Evolutionary conservation across 139 green algal genomes (phyloP).

Genomic region (Gonium pectorale): DNA sequence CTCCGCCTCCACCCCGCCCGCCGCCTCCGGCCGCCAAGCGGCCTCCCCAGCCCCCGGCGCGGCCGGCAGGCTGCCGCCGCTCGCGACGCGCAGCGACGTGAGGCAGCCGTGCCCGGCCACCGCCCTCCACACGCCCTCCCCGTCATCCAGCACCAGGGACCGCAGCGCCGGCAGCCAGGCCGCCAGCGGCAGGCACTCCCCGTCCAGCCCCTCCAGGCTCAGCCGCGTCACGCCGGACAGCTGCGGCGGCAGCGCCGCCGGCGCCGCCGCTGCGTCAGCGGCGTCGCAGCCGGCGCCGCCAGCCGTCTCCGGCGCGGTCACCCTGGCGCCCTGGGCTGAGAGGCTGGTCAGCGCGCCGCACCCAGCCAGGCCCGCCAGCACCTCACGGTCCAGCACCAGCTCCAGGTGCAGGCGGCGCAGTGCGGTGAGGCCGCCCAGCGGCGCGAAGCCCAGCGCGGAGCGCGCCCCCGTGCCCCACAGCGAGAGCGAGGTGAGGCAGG

Average conservation of each 20-base stretch:
- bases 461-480: slow-evolving; percentile 15
- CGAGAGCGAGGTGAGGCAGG: not conserved
- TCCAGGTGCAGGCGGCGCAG: slow-evolving; percentile 40
- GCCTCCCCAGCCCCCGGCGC: not conserved
- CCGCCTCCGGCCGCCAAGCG: not conserved
- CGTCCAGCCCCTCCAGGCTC: not conserved
- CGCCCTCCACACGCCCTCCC: slow-evolving; percentile 17
- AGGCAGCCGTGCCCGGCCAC: slow-evolving; percentile 2
- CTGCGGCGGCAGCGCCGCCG: not conserved
- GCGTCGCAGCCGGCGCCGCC: not conserved
- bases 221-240: slow-evolving; percentile 20
- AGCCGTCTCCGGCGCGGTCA: not conserved
- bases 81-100: slow-evolving; percentile 3
- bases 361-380: not conserved
- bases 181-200: slow-evolving; percentile 23
- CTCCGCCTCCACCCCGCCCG: not conserved
- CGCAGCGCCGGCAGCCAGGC: slow-evolving; percentile 18
- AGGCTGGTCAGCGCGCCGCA: slow-evolving; percentile 4
- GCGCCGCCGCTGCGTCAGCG: not conserved
- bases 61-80: slow-evolving; percentile 6
- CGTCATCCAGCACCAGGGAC: slow-evolving; percentile 18
- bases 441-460: slow-evolving; percentile 16
- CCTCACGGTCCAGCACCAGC: not conserved
- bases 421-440: not conserved
- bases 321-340: slow-evolving; percentile 6